These are phyloP conservation scores for Amylostereum chailletii DNA, from an alignment of 1,284 basidiomycete genomes.

Conservation along the genomic window DNA sequence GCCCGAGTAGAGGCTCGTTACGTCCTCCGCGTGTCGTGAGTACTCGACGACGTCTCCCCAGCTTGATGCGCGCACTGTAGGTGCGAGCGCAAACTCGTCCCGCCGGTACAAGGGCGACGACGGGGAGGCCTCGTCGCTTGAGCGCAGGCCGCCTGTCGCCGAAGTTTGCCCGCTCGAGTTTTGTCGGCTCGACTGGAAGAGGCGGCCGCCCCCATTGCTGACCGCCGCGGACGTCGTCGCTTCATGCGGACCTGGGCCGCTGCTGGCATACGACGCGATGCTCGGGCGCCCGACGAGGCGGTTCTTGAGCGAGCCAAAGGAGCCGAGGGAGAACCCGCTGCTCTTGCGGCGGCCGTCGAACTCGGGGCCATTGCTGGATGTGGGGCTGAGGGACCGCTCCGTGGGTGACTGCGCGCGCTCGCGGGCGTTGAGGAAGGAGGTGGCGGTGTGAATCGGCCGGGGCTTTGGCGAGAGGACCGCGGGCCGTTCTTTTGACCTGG, in stretches of 20 bases:
- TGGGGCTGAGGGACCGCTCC: conserved; percentile 2
- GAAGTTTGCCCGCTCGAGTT: conserved; percentile 4
- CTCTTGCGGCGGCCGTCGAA: no score
- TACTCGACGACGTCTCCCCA: conserved; percentile 47
- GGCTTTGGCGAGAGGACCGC: conserved; percentile 1
- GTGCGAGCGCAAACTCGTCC: conserved; percentile 25
- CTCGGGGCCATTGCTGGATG: background rate
- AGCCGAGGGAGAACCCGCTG: no score
- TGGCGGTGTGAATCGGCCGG: conserved; percentile 6
- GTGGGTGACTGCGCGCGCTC: conserved; percentile 4
- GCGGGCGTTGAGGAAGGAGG: conserved; percentile 1
- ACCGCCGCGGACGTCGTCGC: no score
- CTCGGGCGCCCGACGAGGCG: no score
- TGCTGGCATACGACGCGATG: no score
- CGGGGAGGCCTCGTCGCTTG: conserved; percentile 5
- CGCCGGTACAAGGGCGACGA: conserved; percentile 8
- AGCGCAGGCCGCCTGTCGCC: background rate
- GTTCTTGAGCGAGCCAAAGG: no score
- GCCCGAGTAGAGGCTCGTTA: conserved; percentile 43
- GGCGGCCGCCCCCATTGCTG: no score
- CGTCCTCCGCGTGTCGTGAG: conserved; percentile 31
- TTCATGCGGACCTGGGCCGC: no score
- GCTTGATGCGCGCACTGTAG: conserved; percentile 52
- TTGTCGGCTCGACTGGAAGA: conserved; percentile 1
- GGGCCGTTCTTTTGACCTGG: background rate